A percentile compares a stretch with the other conserved stretches of the same genome.
These are phyloP conservation scores for Penicillium sp. DNA, from an alignment of 2,329 filamentous ascomycete species.

Conservation along the genomic window DNA sequence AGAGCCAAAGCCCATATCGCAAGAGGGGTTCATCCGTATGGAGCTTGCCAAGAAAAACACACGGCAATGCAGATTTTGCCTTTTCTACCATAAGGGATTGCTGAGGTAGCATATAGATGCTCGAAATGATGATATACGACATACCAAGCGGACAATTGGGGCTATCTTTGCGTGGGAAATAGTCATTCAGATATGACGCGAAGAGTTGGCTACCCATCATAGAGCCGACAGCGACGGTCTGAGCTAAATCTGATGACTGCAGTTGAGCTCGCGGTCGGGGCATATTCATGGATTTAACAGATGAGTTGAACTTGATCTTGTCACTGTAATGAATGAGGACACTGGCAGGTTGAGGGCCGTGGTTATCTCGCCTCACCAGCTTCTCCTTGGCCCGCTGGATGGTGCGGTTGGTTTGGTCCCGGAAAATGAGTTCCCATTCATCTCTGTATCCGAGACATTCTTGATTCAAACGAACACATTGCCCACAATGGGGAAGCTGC, in stretches of 20 bases:
- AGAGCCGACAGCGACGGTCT: background rate
- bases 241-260: background rate
- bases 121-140: background rate
- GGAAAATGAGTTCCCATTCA: background rate
- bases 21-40: background rate
- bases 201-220: background rate
- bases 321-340: too few species aligned
- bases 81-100: slow-evolving; percentile 7
- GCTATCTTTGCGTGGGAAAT: background rate
- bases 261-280: background rate
- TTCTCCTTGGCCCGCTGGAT: background rate
- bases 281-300: too few species aligned
- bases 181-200: background rate
- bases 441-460: background rate
- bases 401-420: background rate
- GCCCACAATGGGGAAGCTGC: background rate
- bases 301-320: too few species aligned
- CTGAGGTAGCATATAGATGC: background rate
- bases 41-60: slow-evolving; percentile 2
- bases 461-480: background rate
- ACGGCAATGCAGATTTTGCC: slow-evolving; percentile 6
- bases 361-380: background rate
- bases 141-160: background rate
- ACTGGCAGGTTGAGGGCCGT: too few species aligned
- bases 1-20: slow-evolving; percentile 3